phyloP scores from a whole-genome alignment of 352 stramenopile species.

The Phytophthora fragariae region DNA sequence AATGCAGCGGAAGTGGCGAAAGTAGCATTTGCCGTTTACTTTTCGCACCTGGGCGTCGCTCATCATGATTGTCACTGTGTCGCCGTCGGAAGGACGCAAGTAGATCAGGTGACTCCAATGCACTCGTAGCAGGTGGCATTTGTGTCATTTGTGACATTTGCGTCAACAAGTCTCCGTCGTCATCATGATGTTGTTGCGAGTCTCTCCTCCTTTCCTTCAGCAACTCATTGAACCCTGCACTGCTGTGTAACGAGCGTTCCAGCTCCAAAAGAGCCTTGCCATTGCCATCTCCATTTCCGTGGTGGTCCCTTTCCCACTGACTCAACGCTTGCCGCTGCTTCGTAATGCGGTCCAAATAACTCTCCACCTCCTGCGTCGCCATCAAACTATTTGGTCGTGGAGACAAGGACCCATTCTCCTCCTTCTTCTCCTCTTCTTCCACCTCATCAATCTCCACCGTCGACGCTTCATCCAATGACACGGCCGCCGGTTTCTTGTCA shows the following conservation, averaged over 20 bases:
- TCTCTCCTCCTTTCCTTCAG: slow-evolving; percentile 30
- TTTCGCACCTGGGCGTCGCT: slow-evolving; percentile 19
- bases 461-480: slow-evolving; percentile 27
- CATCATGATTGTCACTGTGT: slow-evolving; percentile 12
- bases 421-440: slow-evolving; percentile 6
- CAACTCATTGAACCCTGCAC: slow-evolving; percentile 33
- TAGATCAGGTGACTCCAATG: slow-evolving; percentile 50
- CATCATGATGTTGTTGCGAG: slow-evolving; percentile 27
- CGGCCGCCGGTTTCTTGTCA: slow-evolving; percentile 11
- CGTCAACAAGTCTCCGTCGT: slow-evolving; percentile 33
- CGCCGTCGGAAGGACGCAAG: slow-evolving; percentile 33
- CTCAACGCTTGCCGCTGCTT: slow-evolving; percentile 56
- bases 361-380: slow-evolving; percentile 61
- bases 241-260: slow-evolving; percentile 32
- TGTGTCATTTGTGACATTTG: slow-evolving; percentile 48
- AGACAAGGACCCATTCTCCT: slow-evolving; percentile 2
- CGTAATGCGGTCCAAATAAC: slow-evolving; percentile 57
- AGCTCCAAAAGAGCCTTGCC: slow-evolving; percentile 30
- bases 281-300: slow-evolving; percentile 19
- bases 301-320: slow-evolving; percentile 51
- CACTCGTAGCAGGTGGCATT: slow-evolving; percentile 32
- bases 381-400: slow-evolving; percentile 36
- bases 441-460: slow-evolving; percentile 14
- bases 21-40: slow-evolving; percentile 34
- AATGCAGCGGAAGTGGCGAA: slow-evolving; percentile 27